Evolutionary conservation across 805 yeast species (phyloP), one percentile per base, ranked within the genome.

Genomic region (Barnettozyma vustinii): DNA sequence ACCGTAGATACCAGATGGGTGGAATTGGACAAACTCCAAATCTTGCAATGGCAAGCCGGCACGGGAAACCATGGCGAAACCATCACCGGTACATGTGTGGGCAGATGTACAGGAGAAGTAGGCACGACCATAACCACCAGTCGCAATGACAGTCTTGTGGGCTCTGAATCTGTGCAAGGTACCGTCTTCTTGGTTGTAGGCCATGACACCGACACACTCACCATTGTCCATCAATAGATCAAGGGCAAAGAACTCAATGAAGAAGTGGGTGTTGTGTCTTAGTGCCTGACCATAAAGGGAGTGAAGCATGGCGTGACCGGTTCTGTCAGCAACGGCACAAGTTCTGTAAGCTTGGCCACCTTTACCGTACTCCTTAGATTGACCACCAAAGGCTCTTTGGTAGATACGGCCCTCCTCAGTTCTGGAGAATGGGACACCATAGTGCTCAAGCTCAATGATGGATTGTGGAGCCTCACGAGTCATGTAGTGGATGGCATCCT

Each of bases 301-400:
- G 73, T 92, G 99, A 70, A 92, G 79, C 67, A 92, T 76, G 21
- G 98, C 97, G 68, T 92, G 99, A 50, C 99, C 99, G 44, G 99
- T 92, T 79, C 99, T 84, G 75, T 92, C 99, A 47, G 99, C 99
- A 45, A 94, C 99, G 37, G 99, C 99, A 76, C 98, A 92, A 51
- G 98, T 92, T 77, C 99, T 85, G 79, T 94, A 92, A 49, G 98
- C 98, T 75, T 92, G 99, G 53, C 99, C 99, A 66, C 96, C 97
- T 69, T 94, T 90, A 68, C 99, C 99, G 71, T 74, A 89, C 59
- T 94, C 96, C 70, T 79, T 87, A 54, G 96, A 74, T 74, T 92
- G 99, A 66, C 99, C 99, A 69, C 99, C 99, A 67, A 92, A 92
- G 44, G 99, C 99, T 75, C 99, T 86, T 77, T 92, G 99, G 74